Percentiles rank a stretch among this genome's conserved stretches.
Conservation (phyloP, 306 rosid genomes). For the Luffa aegyptiaca region DNA sequence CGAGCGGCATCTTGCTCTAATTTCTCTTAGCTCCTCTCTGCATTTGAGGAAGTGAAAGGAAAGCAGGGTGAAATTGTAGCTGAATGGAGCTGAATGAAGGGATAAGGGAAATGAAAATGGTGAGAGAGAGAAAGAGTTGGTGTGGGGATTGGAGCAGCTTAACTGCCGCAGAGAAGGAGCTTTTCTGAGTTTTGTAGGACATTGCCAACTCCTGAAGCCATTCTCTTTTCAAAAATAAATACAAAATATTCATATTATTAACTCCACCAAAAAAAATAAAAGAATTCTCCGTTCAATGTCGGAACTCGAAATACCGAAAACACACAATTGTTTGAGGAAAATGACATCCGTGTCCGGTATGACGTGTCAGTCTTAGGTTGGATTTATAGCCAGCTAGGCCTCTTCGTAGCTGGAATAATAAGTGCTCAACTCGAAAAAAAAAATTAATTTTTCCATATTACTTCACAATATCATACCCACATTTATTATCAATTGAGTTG, state of each 20-base stretch:
- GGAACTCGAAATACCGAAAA: not conserved
- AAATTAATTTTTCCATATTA: too few species aligned
- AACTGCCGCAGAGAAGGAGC: not conserved
- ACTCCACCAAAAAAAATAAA: not conserved
- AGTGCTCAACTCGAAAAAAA: not conserved
- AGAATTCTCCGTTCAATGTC: not conserved
- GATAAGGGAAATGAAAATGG: not conserved
- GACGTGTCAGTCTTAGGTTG: not conserved
- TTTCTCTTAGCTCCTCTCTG: not conserved
- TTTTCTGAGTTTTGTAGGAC: not conserved
- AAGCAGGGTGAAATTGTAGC: not conserved
- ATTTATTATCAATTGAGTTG: too few species aligned
- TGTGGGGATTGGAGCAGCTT: constrained; percentile 8
- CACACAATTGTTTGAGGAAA: not conserved
- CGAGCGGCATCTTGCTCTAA: constrained; percentile 57
- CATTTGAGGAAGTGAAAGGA: not conserved
- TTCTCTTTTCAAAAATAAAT: not conserved
- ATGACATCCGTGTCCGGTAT: not conserved
- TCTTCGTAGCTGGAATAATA: not conserved
- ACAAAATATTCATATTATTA: not conserved
- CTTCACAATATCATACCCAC: too few species aligned
- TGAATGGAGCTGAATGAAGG: not conserved
- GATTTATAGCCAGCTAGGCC: not conserved
- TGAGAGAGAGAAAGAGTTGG: not conserved
- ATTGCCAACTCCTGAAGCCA: constrained; percentile 11